Base-by-base conservation (phyloP, 441 rosid genomes). In the Pelargonium australe region DNA sequence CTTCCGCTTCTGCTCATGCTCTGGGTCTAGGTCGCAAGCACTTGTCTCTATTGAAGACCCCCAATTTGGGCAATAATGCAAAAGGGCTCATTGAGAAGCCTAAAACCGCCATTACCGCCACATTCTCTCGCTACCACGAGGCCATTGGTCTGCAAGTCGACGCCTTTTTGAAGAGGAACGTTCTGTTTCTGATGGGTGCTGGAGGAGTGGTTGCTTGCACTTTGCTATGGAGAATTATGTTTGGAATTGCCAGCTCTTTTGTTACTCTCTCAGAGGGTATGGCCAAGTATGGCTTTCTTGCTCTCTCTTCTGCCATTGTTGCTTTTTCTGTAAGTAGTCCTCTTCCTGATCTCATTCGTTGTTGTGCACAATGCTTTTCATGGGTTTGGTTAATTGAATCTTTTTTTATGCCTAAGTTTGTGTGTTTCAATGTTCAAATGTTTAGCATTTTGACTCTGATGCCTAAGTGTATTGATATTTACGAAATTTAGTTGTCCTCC, bases 201-300 rank as follows among this genome's bases (percentile, higher is more conserved):
- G 96, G 79, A 57, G 97, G 84, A 41, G 84, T 85, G 64, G 11
- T 87, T 20, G 62, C 85, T 0, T 90, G 94, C 80, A 81, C 81
- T 63, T 77, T 90, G 81, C 75, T 89, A 41, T 93, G 98, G 97
- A 86, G 91, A 85, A 73, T 90, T 76, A 89, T 90, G 96, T 93
- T 85, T 73, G 97, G 94, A 3, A 79, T 90, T 78, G 98, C 98
- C 65, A 90, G 68, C 67, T 79, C 95, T 28, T 87, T 87, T 72
- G 85, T 87, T 62, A 89, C 91, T 62, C 83, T 93, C 65, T 93
- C 96, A 7, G 98, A 90, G 70, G 96, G 97, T 73, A 82, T 93
- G 95, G 89, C 97, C 49, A 90, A 93, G 84, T 93, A 87, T 62
- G 97, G 92, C 19, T 89, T 90, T 74, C 95, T 93, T 65, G 96